These are phyloP conservation scores for Clonostachys byssicola DNA, from an alignment of 2,329 filamentous ascomycete species.

Conservation along the genomic window DNA sequence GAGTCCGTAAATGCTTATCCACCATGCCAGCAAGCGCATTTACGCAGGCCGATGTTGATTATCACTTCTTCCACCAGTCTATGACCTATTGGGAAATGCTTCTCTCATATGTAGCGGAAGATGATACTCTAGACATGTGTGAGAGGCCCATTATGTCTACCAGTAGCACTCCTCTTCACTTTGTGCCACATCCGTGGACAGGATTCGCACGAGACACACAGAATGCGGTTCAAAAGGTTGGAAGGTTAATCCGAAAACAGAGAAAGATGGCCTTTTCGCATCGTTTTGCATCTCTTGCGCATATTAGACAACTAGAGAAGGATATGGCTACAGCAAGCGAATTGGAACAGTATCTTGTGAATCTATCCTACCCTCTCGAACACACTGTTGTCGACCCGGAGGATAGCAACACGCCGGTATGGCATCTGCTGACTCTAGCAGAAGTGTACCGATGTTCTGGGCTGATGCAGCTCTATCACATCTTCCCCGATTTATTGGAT, in stretches of 20 bases:
- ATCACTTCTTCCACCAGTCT: constrained; percentile 8
- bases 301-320: constrained; percentile 8
- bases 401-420: constrained; percentile 6
- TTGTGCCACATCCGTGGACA: constrained; percentile 9
- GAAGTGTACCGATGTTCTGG: constrained; percentile 10
- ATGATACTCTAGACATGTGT: constrained; percentile 4
- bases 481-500: constrained; percentile 12
- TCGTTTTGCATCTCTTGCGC: constrained; percentile 9
- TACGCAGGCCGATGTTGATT: not conserved
- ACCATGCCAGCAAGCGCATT: not conserved
- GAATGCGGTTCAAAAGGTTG: constrained; percentile 7
- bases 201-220: constrained; percentile 9
- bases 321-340: constrained; percentile 6
- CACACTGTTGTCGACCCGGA: constrained; percentile 7
- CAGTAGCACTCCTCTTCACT: not conserved
- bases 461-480: constrained; percentile 11
- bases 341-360: constrained; percentile 7
- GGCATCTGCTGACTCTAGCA: constrained; percentile 9
- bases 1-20: constrained; percentile 3
- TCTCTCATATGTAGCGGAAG: constrained; percentile 11
- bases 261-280: constrained; percentile 8
- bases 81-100: constrained; percentile 17
- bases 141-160: not conserved
- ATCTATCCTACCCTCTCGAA: constrained; percentile 2
- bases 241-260: constrained; percentile 10